phyloP scores from a whole-genome alignment of 2,329 filamentous ascomycete genomes.

The Ophiocordyceps unilateralis region DNA sequence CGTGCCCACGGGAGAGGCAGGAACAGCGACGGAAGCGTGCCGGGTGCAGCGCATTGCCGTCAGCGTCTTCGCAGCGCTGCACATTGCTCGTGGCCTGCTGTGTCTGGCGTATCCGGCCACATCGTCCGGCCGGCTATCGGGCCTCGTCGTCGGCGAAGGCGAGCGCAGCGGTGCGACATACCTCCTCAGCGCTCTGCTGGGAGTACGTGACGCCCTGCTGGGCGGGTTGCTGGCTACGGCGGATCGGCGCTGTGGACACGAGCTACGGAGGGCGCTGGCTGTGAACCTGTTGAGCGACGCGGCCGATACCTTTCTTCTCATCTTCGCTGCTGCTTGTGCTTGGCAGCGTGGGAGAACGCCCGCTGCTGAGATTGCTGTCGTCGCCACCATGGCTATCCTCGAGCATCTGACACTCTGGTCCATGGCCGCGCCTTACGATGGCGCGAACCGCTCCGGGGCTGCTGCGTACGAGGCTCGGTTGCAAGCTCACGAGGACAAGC shows the following conservation, averaged over 20 bases:
- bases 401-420: conserved; percentile 18
- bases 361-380: conserved; percentile 11
- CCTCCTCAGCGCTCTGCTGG: conserved; percentile 14
- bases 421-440: conserved; percentile 12
- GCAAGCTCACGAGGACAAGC: conserved; percentile 10
- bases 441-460: conserved; percentile 2
- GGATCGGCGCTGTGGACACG: conserved; percentile 7
- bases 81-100: conserved; percentile 12
- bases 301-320: conserved; percentile 16
- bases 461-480: conserved; percentile 6
- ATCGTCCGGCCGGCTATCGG: conserved; percentile 3
- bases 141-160: conserved; percentile 14
- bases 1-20: neutral
- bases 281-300: conserved; percentile 15
- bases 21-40: neutral
- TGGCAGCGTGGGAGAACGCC: conserved; percentile 10
- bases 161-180: conserved; percentile 8
- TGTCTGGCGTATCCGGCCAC: conserved; percentile 10
- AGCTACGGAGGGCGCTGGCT: conserved; percentile 13
- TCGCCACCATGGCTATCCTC: conserved; percentile 13
- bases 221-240: conserved; percentile 12
- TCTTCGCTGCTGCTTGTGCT: conserved; percentile 16
- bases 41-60: conserved; percentile 9
- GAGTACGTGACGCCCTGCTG: conserved; percentile 14
- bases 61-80: conserved; percentile 8